These are phyloP conservation scores for Gardenia jasminoides DNA, from an alignment of 257 asterid species.

Conservation along the genomic window DNA sequence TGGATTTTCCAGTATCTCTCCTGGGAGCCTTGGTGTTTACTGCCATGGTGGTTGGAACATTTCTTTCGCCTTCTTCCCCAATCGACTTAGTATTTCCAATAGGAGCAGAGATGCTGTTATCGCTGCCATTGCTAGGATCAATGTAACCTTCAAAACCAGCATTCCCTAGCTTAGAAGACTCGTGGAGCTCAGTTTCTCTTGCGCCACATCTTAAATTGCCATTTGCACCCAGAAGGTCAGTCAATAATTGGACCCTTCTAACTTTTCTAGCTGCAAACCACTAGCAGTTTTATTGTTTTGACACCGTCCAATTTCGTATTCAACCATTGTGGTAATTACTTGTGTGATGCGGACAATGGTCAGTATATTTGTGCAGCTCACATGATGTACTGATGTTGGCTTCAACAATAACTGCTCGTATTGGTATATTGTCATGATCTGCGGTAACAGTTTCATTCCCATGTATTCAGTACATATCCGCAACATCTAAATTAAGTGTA, in stretches of 20 bases:
- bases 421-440: not conserved
- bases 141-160: slow-evolving; percentile 23
- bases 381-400: not conserved
- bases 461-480: not conserved
- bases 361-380: slow-evolving; percentile 6
- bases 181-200: slow-evolving; percentile 22
- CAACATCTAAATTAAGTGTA: not conserved
- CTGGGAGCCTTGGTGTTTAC: slow-evolving; percentile 33
- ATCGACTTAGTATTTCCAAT: slow-evolving; percentile 45
- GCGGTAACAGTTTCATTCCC: not conserved
- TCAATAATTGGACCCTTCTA: slow-evolving; percentile 63
- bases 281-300: slow-evolving; percentile 19
- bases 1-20: slow-evolving; percentile 27
- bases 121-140: slow-evolving; percentile 16
- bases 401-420: not conserved
- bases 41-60: slow-evolving; percentile 15
- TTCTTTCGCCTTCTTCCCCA: slow-evolving; percentile 36
- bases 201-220: slow-evolving; percentile 25
- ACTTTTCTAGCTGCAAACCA: slow-evolving; percentile 37
- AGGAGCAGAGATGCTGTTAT: slow-evolving; percentile 31
- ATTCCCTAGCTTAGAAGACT: slow-evolving; percentile 35
- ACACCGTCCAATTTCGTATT: slow-evolving; percentile 37
- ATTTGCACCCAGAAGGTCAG: slow-evolving; percentile 62
- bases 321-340: not conserved
- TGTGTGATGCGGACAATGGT: not conserved